Evolutionary conservation across 1,139 yeast species (phyloP).

Genomic region (Pichia sp.): DNA sequence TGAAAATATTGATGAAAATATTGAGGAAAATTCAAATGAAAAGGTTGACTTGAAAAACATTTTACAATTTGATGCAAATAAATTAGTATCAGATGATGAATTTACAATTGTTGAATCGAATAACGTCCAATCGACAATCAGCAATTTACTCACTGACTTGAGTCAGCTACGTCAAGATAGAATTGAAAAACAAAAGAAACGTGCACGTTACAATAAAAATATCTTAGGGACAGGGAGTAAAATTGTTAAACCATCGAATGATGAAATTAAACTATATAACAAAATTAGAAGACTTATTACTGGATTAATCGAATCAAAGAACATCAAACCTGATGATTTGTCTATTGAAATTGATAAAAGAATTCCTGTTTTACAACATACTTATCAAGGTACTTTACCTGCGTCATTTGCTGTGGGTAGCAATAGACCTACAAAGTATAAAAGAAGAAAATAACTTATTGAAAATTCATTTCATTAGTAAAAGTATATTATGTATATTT

Average conservation of each 20-base stretch:
- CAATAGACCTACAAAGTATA: conserved; percentile 16
- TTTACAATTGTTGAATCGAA: conserved; percentile 40
- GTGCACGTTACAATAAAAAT: conserved; percentile 10
- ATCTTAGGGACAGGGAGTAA: conserved; percentile 10
- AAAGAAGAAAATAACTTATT: conserved; percentile 20
- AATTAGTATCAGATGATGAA: conserved; percentile 47
- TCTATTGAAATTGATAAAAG: conserved; percentile 34
- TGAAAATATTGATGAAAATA: conserved; percentile 10
- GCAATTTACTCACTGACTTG: conserved; percentile 48
- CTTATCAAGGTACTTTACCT: conserved; percentile 76
- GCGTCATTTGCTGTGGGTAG: conserved; percentile 34
- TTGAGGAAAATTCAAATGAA: not conserved
- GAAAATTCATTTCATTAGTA: not conserved
- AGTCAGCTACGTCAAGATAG: conserved; percentile 53
- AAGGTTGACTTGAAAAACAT: conserved; percentile 41
- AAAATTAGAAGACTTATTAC: conserved; percentile 45
- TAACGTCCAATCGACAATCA: conserved; percentile 49
- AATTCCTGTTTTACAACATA: conserved; percentile 66
- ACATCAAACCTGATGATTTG: conserved; percentile 26
- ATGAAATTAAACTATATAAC: conserved; percentile 45
- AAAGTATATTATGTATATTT: not conserved
- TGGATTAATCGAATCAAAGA: conserved; percentile 33
- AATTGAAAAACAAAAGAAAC: conserved; percentile 10
- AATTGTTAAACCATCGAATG: conserved; percentile 31
- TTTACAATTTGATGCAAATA: conserved; percentile 49